Evolutionary conservation across 176 grass and related monocot genomes (phyloP).

Genomic region (Phoenix roebelenii): DNA sequence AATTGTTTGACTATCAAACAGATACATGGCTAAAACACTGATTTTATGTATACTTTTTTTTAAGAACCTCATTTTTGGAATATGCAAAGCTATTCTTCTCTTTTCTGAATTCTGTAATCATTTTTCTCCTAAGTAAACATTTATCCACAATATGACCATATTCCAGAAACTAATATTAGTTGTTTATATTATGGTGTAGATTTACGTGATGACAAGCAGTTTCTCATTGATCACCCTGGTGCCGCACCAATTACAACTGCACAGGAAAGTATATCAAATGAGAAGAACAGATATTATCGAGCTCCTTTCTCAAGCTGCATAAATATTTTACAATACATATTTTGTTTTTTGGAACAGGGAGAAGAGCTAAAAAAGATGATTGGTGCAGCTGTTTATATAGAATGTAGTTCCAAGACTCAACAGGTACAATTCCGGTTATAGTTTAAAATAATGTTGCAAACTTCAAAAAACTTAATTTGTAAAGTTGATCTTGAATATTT

Average conservation of each 20-base stretch:
- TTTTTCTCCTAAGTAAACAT: too few relatives aligned
- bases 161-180: background rate
- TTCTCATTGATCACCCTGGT: constrained; percentile 57
- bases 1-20: too few relatives aligned
- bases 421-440: constrained; percentile 27
- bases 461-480: too few relatives aligned
- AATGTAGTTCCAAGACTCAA: constrained; percentile 67
- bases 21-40: background rate
- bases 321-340: background rate
- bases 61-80: background rate
- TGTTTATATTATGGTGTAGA: constrained; percentile 22
- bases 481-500: too few relatives aligned
- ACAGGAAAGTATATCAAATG: constrained; percentile 26
- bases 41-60: background rate
- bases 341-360: constrained; percentile 28
- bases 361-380: constrained; percentile 54
- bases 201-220: constrained; percentile 69
- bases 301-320: too few relatives aligned
- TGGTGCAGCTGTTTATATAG: constrained; percentile 47
- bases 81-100: too few relatives aligned
- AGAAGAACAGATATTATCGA: background rate
- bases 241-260: constrained; percentile 41
- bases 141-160: too few relatives aligned
- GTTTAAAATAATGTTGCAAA: too few relatives aligned
- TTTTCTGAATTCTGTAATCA: too few relatives aligned